phyloP scores from a whole-genome alignment of 2,329 filamentous ascomycete species.

The Paramyrothecium sp. region DNA sequence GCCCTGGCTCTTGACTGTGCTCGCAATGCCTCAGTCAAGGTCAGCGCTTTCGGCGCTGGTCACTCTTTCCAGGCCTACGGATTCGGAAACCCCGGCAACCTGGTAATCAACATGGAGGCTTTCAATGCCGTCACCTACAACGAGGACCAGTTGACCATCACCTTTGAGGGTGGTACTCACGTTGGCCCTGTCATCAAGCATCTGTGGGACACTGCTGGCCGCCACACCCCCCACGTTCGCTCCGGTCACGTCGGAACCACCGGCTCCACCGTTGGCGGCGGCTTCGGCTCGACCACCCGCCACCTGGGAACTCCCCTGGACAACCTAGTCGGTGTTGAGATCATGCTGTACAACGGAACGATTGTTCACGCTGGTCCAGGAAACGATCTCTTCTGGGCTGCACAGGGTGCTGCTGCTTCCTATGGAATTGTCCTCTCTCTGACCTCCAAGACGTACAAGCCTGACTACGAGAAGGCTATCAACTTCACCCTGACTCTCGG shows the following conservation, averaged over 20 bases:
- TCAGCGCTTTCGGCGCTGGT: constrained; percentile 16
- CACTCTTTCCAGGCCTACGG: constrained; percentile 21
- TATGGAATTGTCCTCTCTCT: constrained; percentile 19
- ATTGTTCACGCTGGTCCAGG: constrained; percentile 16
- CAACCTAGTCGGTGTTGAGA: constrained; percentile 13
- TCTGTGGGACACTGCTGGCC: constrained; percentile 20
- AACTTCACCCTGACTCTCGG: constrained; percentile 19
- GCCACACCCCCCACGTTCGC: constrained; percentile 20
- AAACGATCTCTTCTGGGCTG: constrained; percentile 20
- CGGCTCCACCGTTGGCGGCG: constrained; percentile 19
- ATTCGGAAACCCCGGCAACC: constrained; percentile 14
- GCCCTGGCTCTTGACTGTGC: constrained; percentile 18
- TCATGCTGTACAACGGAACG: constrained; percentile 21
- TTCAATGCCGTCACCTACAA: constrained; percentile 20
- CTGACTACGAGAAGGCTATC: constrained; percentile 14
- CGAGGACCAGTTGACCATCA: constrained; percentile 10
- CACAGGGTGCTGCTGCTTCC: constrained; percentile 16
- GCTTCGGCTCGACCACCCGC: constrained; percentile 11
- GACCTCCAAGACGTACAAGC: constrained; percentile 19
- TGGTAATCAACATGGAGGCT: constrained; percentile 20
- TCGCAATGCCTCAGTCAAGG: constrained; percentile 17
- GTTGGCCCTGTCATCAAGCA: constrained; percentile 19
- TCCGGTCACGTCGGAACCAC: constrained; percentile 18
- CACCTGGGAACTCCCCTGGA: constrained; percentile 17
- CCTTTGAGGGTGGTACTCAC: constrained; percentile 18